Evolutionary conservation across 1,284 basidiomycete genomes (phyloP).

Genomic region (Fomitopsis palustris): DNA sequence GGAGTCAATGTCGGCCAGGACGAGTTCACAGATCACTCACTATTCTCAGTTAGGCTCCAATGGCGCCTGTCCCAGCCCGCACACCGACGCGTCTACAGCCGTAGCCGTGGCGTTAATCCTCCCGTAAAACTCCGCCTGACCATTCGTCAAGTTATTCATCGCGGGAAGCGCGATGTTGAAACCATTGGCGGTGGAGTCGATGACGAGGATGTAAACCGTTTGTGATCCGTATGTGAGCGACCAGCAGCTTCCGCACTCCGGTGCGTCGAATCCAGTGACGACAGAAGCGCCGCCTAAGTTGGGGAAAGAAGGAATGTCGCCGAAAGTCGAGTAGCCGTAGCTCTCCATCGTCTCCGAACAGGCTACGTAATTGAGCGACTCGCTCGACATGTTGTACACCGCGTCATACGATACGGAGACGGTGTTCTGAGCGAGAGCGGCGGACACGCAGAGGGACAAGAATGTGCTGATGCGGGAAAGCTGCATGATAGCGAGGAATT

Average conservation of each 20-base stretch:
- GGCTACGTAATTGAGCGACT: conserved; percentile 35
- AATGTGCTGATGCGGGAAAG: conserved; percentile 19
- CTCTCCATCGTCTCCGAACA: conserved; percentile 48
- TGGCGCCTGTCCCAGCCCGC: not conserved
- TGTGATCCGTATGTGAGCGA: conserved; percentile 35
- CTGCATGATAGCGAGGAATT: conserved; percentile 19
- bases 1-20: not conserved
- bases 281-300: conserved; percentile 42
- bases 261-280: conserved; percentile 39
- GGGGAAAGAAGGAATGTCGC: conserved; percentile 45
- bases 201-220: conserved; percentile 36
- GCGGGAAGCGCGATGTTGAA: conserved; percentile 29
- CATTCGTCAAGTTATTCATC: conserved; percentile 20
- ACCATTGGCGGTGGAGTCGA: conserved; percentile 36
- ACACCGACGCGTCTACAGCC: conserved; percentile 10
- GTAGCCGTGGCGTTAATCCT: conserved; percentile 15
- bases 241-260: conserved; percentile 45
- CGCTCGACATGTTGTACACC: conserved; percentile 36
- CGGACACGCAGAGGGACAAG: conserved; percentile 16
- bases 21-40: not conserved
- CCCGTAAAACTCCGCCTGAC: conserved; percentile 13
- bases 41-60: not conserved
- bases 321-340: conserved; percentile 42
- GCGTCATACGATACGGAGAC: conserved; percentile 40
- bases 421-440: conserved; percentile 22